A percentile compares a stretch with the other conserved stretches of the same genome.
Evolutionary conservation across 805 yeast genomes (phyloP).

Genomic region (Saturnispora ahearnii): DNA sequence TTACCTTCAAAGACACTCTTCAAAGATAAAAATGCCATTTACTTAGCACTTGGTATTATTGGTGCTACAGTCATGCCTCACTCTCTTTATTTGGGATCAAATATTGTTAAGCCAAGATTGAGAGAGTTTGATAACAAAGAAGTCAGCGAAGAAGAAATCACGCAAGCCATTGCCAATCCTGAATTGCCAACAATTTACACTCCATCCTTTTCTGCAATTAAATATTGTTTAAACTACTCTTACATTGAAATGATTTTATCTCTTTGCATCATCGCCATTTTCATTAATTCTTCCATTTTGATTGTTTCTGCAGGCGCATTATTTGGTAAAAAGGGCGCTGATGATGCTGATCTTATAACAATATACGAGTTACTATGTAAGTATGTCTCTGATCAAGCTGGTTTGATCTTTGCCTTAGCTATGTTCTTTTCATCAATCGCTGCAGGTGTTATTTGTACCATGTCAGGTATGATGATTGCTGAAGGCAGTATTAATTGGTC

Average conservation of each 20-base stretch:
- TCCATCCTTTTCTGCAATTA: constrained; percentile 68
- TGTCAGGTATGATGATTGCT: constrained; percentile 86
- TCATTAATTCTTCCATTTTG: constrained; percentile 77
- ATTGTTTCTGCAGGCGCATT: constrained; percentile 76
- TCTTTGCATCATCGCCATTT: constrained; percentile 70
- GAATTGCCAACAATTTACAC: constrained; percentile 32
- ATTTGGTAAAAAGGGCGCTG: constrained; percentile 59
- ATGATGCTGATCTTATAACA: constrained; percentile 74
- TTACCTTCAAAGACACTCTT: constrained; percentile 53
- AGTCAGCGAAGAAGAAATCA: background rate
- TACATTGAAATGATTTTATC: constrained; percentile 63
- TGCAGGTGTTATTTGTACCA: constrained; percentile 88
- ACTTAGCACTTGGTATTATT: constrained; percentile 69
- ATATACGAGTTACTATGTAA: constrained; percentile 56
- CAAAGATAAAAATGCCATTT: constrained; percentile 56
- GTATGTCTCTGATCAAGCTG: constrained; percentile 66
- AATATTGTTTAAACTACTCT: constrained; percentile 62
- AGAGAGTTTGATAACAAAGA: constrained; percentile 56
- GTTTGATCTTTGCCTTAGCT: constrained; percentile 78
- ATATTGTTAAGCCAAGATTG: constrained; percentile 77
- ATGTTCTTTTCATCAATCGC: constrained; percentile 78
- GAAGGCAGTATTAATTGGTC: constrained; percentile 88
- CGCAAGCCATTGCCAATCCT: constrained; percentile 8
- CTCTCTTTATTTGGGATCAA: constrained; percentile 75
- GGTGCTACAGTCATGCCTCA: constrained; percentile 98